Conservation (phyloP, 495 filamentous ascomycete genomes). For the Amphirosellinia nigrospora region DNA sequence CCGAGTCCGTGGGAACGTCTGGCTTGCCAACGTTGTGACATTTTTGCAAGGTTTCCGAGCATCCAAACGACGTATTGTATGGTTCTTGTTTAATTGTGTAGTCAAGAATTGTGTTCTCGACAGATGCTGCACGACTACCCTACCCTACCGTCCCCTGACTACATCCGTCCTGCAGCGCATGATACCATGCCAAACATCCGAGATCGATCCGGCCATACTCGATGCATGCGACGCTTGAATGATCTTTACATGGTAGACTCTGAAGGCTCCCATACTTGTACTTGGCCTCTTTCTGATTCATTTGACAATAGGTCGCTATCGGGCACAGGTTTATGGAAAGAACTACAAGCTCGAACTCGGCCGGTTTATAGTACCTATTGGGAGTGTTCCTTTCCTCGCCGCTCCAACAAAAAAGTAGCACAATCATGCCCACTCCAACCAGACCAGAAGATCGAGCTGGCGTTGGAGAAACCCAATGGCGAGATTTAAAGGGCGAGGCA, state of each 20-base stretch:
- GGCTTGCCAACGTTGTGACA: slow-evolving; percentile 7
- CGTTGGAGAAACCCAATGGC: slow-evolving; percentile 6
- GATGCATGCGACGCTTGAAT: slow-evolving; percentile 6
- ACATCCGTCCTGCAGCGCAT: slow-evolving; percentile 17
- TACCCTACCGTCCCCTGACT: slow-evolving; percentile 17
- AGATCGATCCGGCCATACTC: slow-evolving; percentile 18
- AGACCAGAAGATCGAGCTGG: background rate
- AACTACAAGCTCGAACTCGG: background rate
- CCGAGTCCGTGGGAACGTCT: slow-evolving; percentile 4
- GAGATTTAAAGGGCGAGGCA: background rate
- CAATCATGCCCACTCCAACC: background rate
- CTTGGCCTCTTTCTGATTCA: background rate
- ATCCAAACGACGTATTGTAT: slow-evolving; percentile 13
- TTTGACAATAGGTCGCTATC: background rate
- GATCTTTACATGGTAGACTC: slow-evolving; percentile 4
- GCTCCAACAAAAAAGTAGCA: background rate
- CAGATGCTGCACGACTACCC: slow-evolving; percentile 17
- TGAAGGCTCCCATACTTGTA: background rate
- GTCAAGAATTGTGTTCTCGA: slow-evolving; percentile 6
- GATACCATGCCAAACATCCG: slow-evolving; percentile 20
- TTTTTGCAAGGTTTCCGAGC: background rate
- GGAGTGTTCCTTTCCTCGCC: background rate
- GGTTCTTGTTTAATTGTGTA: slow-evolving; percentile 6
- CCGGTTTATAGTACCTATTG: background rate
- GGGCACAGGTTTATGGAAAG: background rate